Percentiles rank a stretch among this genome's conserved stretches.
Conservation (phyloP, 805 yeast species). For the Pichia nanzhaoensis region DNA sequence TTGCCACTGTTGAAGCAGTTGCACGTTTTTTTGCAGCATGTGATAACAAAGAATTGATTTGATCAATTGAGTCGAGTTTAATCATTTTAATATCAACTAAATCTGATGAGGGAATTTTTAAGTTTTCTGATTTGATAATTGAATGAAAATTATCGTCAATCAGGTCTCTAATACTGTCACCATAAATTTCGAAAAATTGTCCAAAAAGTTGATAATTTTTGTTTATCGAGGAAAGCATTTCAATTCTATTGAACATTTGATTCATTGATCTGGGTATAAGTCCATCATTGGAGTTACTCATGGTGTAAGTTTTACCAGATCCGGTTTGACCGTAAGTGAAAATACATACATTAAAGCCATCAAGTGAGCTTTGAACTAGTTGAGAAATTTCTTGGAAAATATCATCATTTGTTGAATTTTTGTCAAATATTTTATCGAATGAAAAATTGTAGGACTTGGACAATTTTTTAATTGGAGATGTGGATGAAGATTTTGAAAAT, state of each 20-base stretch:
- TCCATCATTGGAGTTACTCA: constrained; percentile 68
- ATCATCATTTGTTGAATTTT: constrained; percentile 44
- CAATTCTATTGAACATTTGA: constrained; percentile 58
- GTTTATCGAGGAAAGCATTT: constrained; percentile 40
- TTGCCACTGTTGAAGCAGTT: constrained; percentile 76
- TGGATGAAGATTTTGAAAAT: neutral
- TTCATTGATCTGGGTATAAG: constrained; percentile 71
- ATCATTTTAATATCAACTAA: constrained; percentile 54
- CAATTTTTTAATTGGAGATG: constrained; percentile 15
- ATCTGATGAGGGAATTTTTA: constrained; percentile 33
- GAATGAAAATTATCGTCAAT: constrained; percentile 39
- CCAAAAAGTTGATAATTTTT: constrained; percentile 62
- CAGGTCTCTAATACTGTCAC: constrained; percentile 72
- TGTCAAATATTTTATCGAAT: constrained; percentile 74
- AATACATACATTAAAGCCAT: constrained; percentile 88
- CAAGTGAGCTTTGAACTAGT: constrained; percentile 74
- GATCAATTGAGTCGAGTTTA: constrained; percentile 34
- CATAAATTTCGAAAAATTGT: constrained; percentile 84
- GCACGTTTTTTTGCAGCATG: constrained; percentile 58
- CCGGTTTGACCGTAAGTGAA: constrained; percentile 98
- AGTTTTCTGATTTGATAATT: constrained; percentile 49
- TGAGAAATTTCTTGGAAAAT: constrained; percentile 84
- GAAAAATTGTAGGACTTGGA: constrained; percentile 36
- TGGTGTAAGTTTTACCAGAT: constrained; percentile 89
- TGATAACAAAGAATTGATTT: constrained; percentile 44